Evolutionary conservation across 805 yeast species (phyloP), one percentile per base, ranked within the genome.

Genomic region (Yarrowia deformans): DNA sequence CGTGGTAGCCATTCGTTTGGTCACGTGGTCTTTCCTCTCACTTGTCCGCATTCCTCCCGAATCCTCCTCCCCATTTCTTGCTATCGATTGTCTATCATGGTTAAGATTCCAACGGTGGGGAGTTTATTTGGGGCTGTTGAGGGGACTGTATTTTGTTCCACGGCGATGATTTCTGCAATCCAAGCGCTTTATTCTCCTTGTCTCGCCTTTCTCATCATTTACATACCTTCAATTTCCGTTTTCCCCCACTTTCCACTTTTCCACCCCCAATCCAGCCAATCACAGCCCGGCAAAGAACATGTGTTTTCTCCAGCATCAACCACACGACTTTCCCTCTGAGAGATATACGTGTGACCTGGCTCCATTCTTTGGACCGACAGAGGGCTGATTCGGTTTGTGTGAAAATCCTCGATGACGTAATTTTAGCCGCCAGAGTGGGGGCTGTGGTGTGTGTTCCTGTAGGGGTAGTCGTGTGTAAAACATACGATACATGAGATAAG

Each of bases 61-160:
- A 32, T 14, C n/a, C 10, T 12, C 35, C 3, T 19, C 18, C 14
- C 10, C 52, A 8, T 35, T 39, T 54, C 60, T 54, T 54, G 60
- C 60, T 54, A 23, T 54, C 45, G 34, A 54, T 54, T 14, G 60
- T 54, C 60, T 54, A 54, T 54, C 45, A 14, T 39, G 14, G 45
- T 54, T 54, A 54, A 54, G 60, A 54, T 54, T 54, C 60, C 60
- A 54, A 54, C 60, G 60, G 60, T 39, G 45, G 35, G 60, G 60
- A 54, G 60, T 37, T 54, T 54, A 54, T 37, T 54, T 39, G 9
- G 29, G 29, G 54, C 5, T 23, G 19, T 49, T 3, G 8, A 16
- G 2, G n/a, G 6, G 29, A 4, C 29, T 23, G 3, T 2, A 23
- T 2, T 23, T 23, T 4, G 29, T 23, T 23, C 29, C 29, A 23